Evolutionary conservation across 768 basidiomycete species (phyloP), one percentile per base, ranked within the genome.

Genomic region (Suillus spraguei): DNA sequence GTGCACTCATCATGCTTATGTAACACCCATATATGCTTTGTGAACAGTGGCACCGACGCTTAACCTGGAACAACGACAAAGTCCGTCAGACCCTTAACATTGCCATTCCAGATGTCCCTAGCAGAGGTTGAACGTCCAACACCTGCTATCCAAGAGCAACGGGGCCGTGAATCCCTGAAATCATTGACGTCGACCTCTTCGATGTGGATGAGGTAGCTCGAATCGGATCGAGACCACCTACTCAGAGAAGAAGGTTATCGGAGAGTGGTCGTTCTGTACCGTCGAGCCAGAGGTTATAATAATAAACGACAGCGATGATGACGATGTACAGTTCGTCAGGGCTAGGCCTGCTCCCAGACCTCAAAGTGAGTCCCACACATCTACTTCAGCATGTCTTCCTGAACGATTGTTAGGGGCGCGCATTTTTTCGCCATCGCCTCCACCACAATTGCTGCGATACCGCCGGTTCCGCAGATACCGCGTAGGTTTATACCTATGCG

Each of bases 391-490:
- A 41, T 4, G 33, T n/a, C 13, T 16, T 41, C 5, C 36, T 61
- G 32, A 67, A 49, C 36, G 1, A 71, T 69, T 62, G 8, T 56
- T 61, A 41, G 69, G 75, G 61, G 67, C 63, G 16, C 74, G 68
- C 33, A 68, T 81, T 38, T 74, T 78, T 53, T 79, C 84, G 1
- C 85, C 85, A 33, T 85, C 87, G 16, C 85, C 85, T 9, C 82
- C 79, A 38, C 76, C 76, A 16, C 77, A 76, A 68, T 72, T 32
- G 69, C 67, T 20, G 64, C 71, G 2, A 73, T 82, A 4, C 90
- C 89, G 1, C 87, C 88, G 1, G 85, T 90, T 0, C 90, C 89
- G 16, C 71, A 66, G 20, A 66, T 83, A 13, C 82, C 82, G 1
- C 68, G 68, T 28, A 71, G 80, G 35, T 81, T 81, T 28, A 64